Conservation (phyloP, 2,329 filamentous ascomycete species). For the Claviceps sp. region DNA sequence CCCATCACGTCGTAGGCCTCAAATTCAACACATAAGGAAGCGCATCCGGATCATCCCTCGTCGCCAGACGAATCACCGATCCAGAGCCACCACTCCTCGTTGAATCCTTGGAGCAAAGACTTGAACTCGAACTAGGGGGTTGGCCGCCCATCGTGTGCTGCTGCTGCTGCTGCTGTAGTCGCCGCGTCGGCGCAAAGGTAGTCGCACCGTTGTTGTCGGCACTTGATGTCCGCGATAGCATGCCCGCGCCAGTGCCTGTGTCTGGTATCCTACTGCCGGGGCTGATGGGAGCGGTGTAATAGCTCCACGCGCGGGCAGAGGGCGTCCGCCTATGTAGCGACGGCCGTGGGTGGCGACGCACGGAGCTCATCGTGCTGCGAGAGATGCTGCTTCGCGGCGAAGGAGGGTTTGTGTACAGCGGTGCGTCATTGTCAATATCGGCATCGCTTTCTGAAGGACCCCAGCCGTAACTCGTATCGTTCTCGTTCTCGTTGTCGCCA, state of each 20-base stretch:
- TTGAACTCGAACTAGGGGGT: conserved; percentile 24
- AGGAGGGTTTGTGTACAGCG: conserved; percentile 27
- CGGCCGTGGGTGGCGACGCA: conserved; percentile 9
- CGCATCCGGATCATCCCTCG: conserved; percentile 17
- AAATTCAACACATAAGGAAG: conserved; percentile 26
- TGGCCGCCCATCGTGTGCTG: conserved; percentile 26
- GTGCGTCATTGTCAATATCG: conserved; percentile 30
- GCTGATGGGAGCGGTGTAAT: conserved; percentile 41
- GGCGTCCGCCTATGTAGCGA: conserved; percentile 20
- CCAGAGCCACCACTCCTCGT: conserved; percentile 22
- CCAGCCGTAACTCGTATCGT: conserved; percentile 8
- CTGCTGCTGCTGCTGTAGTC: conserved; percentile 9
- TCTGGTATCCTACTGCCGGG: conserved; percentile 27
- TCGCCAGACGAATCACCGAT: conserved; percentile 37
- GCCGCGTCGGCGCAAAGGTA: conserved; percentile 29
- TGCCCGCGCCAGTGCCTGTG: conserved; percentile 6
- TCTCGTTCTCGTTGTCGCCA: no score
- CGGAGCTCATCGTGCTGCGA: conserved; percentile 20
- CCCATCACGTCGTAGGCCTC: conserved; percentile 14
- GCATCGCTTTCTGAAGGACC: conserved; percentile 23
- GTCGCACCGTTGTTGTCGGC: conserved; percentile 26
- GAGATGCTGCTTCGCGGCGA: conserved; percentile 22
- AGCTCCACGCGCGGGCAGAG: conserved; percentile 31
- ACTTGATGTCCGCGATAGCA: conserved; percentile 24
- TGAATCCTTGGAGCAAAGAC: conserved; percentile 21